Evolutionary conservation across 139 green algal species (phyloP), one percentile per base, ranked within the genome.

Genomic region (Spirogloea muscicola): DNA sequence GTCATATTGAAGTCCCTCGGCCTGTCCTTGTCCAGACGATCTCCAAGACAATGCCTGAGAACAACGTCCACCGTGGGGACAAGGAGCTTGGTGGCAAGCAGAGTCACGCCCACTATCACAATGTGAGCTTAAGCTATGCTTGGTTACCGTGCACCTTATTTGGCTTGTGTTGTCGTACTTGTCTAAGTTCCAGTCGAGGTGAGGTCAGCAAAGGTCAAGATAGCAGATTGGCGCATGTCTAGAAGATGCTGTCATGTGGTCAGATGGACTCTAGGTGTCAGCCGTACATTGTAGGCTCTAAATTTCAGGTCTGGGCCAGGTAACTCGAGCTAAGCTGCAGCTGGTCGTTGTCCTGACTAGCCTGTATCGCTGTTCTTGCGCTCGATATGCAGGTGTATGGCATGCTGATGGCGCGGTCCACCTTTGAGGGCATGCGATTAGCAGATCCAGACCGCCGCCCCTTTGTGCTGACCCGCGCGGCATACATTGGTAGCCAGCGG

Each of bases 361-460:
- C n/a, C n/a, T n/a, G n/a, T n/a, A n/a, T n/a, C n/a, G n/a, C n/a
- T n/a, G n/a, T n/a, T n/a, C n/a, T n/a, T n/a, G n/a, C n/a, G n/a
- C n/a, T n/a, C n/a, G n/a, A n/a, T n/a, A n/a, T n/a, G n/a, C 43
- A 74, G 66, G 68, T 80, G 5, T 80, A 74, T 36, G 72, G 72
- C 37, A 80, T 81, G 62, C 73, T 72, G 27, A 81, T 81, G 73
- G 46, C 59, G 44, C 73, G 73, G 13, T 42, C 73, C 0, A 76
- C 73, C 6, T 61, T 31, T 25, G 73, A 81, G 46, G 62, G 62
- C 36, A 29, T 76, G 27, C 41, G 29, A 3, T 16, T 18, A 6
- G 62, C 46, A 3, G 42, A 58, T 2, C 73, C 73, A n/a, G 39
- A 68, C 40, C 52, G 74, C 34, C 43, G 73, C 39, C 73, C 73